phyloP scores from a whole-genome alignment of 257 asterid species.

The Solanum pinnatisectum region DNA sequence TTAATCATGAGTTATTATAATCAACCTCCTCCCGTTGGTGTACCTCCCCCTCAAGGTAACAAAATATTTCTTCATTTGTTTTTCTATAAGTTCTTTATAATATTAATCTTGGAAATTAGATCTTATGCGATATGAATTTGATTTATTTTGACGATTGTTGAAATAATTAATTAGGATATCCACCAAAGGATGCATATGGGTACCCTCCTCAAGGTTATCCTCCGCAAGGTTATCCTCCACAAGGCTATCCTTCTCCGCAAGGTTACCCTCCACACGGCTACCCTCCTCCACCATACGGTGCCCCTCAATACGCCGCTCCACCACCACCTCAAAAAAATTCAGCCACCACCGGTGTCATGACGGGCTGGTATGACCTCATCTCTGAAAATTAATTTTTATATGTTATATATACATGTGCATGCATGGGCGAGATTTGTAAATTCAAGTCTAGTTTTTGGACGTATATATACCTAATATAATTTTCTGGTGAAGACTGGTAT shows the following conservation, averaged over 20 bases:
- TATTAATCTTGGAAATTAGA: not conserved
- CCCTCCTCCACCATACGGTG: constrained; percentile 35
- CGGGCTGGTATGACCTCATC: constrained; percentile 23
- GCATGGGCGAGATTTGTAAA: not conserved
- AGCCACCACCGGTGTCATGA: constrained; percentile 13
- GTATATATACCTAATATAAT: too few species aligned
- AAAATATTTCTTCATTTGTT: not conserved
- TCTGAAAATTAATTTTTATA: not conserved
- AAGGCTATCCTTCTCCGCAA: constrained; percentile 12
- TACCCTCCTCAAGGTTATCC: not conserved
- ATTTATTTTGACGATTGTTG: not conserved
- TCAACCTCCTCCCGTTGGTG: constrained; percentile 28
- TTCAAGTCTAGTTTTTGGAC: not conserved
- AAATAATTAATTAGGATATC: constrained; percentile 20
- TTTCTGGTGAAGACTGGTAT: not conserved
- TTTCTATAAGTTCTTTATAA: not conserved
- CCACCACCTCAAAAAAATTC: constrained; percentile 31
- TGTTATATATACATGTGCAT: not conserved
- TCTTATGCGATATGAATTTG: not conserved
- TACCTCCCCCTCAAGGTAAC: constrained; percentile 33
- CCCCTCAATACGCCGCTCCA: constrained; percentile 37
- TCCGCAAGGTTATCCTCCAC: not conserved
- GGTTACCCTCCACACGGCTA: constrained; percentile 32
- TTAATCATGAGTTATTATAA: constrained; percentile 29
- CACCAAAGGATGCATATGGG: constrained; percentile 12